These are phyloP conservation scores for Biscogniauxia sp. DNA, from an alignment of 2,329 filamentous ascomycete genomes.

Conservation along the genomic window DNA sequence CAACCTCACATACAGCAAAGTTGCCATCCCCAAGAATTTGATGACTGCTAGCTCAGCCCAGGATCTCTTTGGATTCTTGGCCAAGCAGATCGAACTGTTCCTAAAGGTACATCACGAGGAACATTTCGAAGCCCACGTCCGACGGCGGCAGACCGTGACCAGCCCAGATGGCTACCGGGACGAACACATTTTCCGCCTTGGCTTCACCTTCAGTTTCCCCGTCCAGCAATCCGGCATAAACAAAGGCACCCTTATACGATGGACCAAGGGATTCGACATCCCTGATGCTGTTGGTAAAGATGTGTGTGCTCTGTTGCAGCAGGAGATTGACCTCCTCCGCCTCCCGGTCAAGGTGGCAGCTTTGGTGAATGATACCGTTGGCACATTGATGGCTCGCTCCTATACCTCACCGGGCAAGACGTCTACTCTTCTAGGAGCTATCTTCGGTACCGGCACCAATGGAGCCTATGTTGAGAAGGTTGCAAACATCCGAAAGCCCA, in stretches of 20 bases:
- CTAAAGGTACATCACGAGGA: conserved; percentile 84
- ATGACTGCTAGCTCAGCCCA: conserved; percentile 86
- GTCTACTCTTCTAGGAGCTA: conserved; percentile 85
- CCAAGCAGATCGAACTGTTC: conserved; percentile 88
- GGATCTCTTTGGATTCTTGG: conserved; percentile 89
- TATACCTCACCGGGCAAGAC: conserved; percentile 90
- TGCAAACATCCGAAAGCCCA: conserved; percentile 75
- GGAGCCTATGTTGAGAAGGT: conserved; percentile 96
- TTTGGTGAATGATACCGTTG: conserved; percentile 95
- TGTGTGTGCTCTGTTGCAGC: conserved; percentile 85
- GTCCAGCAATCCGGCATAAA: conserved; percentile 94
- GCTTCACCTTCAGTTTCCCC: conserved; percentile 99
- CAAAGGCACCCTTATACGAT: conserved; percentile 88
- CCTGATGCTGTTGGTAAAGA: conserved; percentile 92
- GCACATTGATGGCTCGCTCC: conserved; percentile 94
- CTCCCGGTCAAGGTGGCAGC: conserved; percentile 94
- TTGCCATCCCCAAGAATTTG: conserved; percentile 82
- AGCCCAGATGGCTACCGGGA: conserved; percentile 60
- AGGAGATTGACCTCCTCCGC: conserved; percentile 80
- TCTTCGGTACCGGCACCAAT: conserved; percentile 97
- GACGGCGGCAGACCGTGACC: conserved; percentile 60
- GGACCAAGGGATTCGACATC: conserved; percentile 99
- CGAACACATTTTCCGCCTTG: conserved; percentile 83
- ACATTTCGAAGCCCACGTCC: conserved; percentile 71
- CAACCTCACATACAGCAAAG: conserved; percentile 88